These are phyloP conservation scores for Sanghuangporus sanghuang DNA, from an alignment of 1,284 basidiomycete species.

Conservation along the genomic window DNA sequence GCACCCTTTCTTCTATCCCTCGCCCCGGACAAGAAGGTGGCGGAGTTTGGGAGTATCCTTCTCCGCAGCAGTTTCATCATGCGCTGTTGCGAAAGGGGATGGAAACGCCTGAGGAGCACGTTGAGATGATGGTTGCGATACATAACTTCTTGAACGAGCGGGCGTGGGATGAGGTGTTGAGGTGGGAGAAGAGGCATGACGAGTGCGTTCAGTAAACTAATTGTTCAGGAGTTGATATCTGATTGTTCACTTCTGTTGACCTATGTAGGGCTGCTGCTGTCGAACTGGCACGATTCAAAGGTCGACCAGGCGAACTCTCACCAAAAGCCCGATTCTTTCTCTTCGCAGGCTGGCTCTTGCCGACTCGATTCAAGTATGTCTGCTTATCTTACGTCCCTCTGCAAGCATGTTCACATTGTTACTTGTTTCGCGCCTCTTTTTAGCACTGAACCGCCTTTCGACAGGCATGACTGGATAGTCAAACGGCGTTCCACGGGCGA, in stretches of 20 bases:
- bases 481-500: conserved; percentile 68
- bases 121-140: conserved; percentile 96
- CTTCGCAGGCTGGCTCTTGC: conserved; percentile 84
- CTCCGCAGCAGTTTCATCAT: conserved; percentile 98
- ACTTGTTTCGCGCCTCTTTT: conserved; percentile 3
- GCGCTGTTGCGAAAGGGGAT: conserved; percentile 95
- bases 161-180: conserved; percentile 93
- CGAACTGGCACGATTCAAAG: conserved; percentile 82
- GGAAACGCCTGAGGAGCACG: conserved; percentile 95
- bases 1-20: conserved; percentile 83
- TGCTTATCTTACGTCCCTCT: background rate
- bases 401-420: background rate
- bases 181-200: conserved; percentile 81
- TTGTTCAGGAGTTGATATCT: background rate
- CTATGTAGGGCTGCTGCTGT: conserved; percentile 40
- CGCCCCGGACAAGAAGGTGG: conserved; percentile 43
- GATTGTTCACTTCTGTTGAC: background rate
- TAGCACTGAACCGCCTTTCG: conserved; percentile 90
- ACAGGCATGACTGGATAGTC: conserved; percentile 98
- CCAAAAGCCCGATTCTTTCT: conserved; percentile 87
- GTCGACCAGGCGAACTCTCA: conserved; percentile 84
- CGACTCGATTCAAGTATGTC: conserved; percentile 82
- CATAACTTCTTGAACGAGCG: conserved; percentile 98
- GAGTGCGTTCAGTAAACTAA: conserved; percentile 37
- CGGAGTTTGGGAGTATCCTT: conserved; percentile 90